phyloP scores from a whole-genome alignment of 352 stramenopile genomes.

The Thalassiosira mediterranea region DNA sequence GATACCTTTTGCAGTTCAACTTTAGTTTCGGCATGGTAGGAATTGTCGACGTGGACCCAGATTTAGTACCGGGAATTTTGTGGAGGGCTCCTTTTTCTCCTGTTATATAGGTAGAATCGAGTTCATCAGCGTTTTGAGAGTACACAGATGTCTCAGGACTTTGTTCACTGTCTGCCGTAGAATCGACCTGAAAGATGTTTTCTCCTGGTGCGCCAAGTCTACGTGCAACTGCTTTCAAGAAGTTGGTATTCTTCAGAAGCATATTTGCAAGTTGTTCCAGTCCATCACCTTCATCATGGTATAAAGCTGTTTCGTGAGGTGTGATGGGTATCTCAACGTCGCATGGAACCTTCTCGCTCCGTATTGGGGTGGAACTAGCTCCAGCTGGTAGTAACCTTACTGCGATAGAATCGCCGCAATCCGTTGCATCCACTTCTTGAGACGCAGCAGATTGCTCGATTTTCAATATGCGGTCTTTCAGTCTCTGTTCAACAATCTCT shows the following conservation, averaged over 20 bases:
- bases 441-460: conserved; percentile 37
- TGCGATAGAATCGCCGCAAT: conserved; percentile 17
- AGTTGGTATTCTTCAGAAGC: conserved; percentile 55
- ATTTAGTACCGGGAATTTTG: no score
- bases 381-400: conserved; percentile 7
- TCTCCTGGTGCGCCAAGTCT: conserved; percentile 57
- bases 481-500: conserved; percentile 43
- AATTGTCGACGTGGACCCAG: not conserved
- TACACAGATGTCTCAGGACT: no score
- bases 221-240: conserved; percentile 61
- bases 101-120: no score
- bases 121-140: no score
- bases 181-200: conserved; percentile 41
- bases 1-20: conserved; percentile 49
- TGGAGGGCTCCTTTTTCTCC: no score
- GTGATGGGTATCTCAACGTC: conserved; percentile 12
- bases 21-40: conserved; percentile 39
- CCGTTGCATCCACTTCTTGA: conserved; percentile 7
- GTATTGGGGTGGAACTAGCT: not conserved
- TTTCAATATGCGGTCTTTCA: conserved; percentile 44
- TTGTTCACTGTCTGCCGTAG: conserved; percentile 20
- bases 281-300: conserved; percentile 22
- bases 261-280: conserved; percentile 61
- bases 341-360: conserved; percentile 23
- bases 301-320: conserved; percentile 7